Evolutionary conservation across 2,329 filamentous ascomycete species (phyloP), one percentile per base, ranked within the genome.

Genomic region (Xylaria sp.): DNA sequence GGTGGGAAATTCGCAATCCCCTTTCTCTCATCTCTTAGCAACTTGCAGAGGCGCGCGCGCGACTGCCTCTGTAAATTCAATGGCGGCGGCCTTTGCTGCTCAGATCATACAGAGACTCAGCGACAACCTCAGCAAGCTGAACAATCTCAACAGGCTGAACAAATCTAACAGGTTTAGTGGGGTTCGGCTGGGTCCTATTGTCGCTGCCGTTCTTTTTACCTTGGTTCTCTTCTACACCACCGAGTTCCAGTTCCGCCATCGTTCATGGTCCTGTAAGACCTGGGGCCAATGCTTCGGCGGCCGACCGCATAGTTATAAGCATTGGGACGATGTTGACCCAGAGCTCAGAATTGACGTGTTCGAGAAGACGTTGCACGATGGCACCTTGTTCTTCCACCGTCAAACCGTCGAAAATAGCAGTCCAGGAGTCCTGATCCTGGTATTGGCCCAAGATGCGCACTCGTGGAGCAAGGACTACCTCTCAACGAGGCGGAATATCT

Each of bases 211-310:
- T 15, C 57, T 76, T 9, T 49, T 72, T 23, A 61, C 72, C 48
- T 51, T 77, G 39, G 15, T 76, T n/a, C 68, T 77, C 57, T 75
- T 75, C 49, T 75, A 75, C 63, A 75, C 73, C 1, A 75, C 74
- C 31, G 75, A 77, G 48, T 73, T 74, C 10, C 69, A 77, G 48
- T 73, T 74, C 9, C 69, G 75, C 59, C 67, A 69, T 25, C 71
- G 74, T 10, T 73, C 75, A 25, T 76, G 74, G 73, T 76, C 74
- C n/a, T 77, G 76, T 66, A 75, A 76, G 72, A 74, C 75, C 4
- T 69, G 74, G 23, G 64, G 66, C 15, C 74, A 73, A 8, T 78
- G 75, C 55, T 36, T 77, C 2, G 52, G 72, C 25, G 71, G 58
- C 49, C 71, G 68, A 15, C 66, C 75, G 25, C 72, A 74, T 54